Percentiles rank a stretch among this genome's conserved stretches.
These are phyloP conservation scores for Hondaea fermentalgiana DNA, from an alignment of 108 stramenopile species.

Conservation along the genomic window DNA sequence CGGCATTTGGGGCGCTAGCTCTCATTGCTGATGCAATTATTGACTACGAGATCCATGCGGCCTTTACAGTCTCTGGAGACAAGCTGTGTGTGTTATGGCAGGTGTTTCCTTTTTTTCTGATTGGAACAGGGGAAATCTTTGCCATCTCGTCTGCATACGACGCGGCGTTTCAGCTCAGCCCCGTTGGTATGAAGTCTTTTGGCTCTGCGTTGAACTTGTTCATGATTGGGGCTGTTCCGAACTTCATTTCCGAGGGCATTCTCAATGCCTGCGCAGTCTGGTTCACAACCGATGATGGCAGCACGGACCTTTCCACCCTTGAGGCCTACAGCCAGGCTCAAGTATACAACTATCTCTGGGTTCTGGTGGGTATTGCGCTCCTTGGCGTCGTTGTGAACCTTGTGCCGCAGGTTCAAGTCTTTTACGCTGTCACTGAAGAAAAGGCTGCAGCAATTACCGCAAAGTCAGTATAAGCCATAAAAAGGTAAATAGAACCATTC, in stretches of 20 bases:
- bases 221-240: slow-evolving; percentile 23
- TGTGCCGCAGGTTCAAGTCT: slow-evolving; percentile 54
- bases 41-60: slow-evolving; percentile 58
- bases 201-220: slow-evolving; percentile 30
- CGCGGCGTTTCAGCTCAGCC: slow-evolving; percentile 25
- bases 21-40: slow-evolving; percentile 60
- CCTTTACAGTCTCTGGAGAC: slow-evolving; percentile 25
- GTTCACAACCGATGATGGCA: slow-evolving; percentile 56
- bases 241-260: slow-evolving; percentile 21
- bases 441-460: not conserved
- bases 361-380: slow-evolving; percentile 50
- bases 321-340: slow-evolving; percentile 59
- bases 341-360: slow-evolving; percentile 62
- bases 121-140: slow-evolving; percentile 34
- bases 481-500: too few relatives aligned
- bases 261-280: slow-evolving; percentile 27
- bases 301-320: slow-evolving; percentile 48
- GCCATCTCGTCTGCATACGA: slow-evolving; percentile 28
- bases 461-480: too few relatives aligned
- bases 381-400: slow-evolving; percentile 61
- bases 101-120: slow-evolving; percentile 20
- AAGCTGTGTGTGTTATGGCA: slow-evolving; percentile 26
- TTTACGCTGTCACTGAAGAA: slow-evolving; percentile 52
- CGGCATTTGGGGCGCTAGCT: slow-evolving; percentile 51
- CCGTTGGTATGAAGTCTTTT: slow-evolving; percentile 16